Conservation (phyloP, 495 filamentous ascomycete genomes). For the Viridothelium virens region DNA sequence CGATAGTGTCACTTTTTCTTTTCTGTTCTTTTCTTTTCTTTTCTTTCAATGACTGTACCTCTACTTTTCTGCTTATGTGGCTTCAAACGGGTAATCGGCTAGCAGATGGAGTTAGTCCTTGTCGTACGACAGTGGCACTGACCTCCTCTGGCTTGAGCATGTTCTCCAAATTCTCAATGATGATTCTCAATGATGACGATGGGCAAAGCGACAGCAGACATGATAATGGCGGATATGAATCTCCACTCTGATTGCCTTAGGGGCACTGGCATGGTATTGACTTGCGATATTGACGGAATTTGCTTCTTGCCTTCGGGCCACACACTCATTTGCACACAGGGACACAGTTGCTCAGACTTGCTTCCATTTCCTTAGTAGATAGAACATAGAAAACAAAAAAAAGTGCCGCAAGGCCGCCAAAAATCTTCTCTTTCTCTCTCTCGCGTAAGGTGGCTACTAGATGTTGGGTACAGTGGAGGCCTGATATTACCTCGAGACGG, state of each 20-base stretch:
- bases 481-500: too few species aligned
- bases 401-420: conserved; percentile 4
- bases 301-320: not conserved
- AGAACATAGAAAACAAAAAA: not conserved
- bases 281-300: not conserved
- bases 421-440: not conserved
- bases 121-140: too few species aligned
- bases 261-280: not conserved
- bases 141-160: too few species aligned
- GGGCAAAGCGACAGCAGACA: not conserved
- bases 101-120: too few species aligned
- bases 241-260: not conserved
- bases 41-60: too few species aligned
- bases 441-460: not conserved
- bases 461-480: too few species aligned
- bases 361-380: conserved; percentile 1
- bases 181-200: not conserved
- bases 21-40: not conserved
- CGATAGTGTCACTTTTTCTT: not conserved
- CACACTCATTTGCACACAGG: not conserved
- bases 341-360: not conserved
- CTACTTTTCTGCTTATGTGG: too few species aligned
- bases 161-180: too few species aligned
- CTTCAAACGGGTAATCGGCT: too few species aligned
- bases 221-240: not conserved